Evolutionary conservation across 2,329 filamentous ascomycete genomes (phyloP), one percentile per base, ranked within the genome.

Genomic region (Monosporascus cannonballus): DNA sequence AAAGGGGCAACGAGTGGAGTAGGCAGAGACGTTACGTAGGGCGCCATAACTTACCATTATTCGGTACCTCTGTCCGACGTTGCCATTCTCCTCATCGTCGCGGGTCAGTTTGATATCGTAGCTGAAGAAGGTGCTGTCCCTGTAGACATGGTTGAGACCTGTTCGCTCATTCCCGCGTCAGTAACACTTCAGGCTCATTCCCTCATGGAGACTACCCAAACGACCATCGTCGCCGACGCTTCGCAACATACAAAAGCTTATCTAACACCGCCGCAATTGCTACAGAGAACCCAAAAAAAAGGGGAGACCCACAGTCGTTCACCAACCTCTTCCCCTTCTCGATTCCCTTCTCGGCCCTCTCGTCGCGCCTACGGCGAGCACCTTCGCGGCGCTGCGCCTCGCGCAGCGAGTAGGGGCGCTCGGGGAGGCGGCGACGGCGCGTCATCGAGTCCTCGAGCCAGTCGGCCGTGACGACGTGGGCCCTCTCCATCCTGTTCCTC

Each of bases 141-240:
- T 70, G 67, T 87, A 90, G 55, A 88, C 67, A 54, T 83, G 83
- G 62, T 84, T 82, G n/a, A 81, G 71, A 36, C 75, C 84, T 86
- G 53, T 14, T 34, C 4, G 30, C 30, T 34, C 20, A 3, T 14
- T 36, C 22, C 17, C 39, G 36, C 36, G n/a, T 48, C n/a, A 27
- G 38, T 20, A 39, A 22, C 17, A 15, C 6, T 39, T 30, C 15
- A n/a, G 6, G 11, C 20, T 48, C 52, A 22, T 38, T 51, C 7
- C 41, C 51, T 14, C 39, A 24, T 3, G 20, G 39, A 20, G 30
- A 34, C 30, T 14, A 34, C 30, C 11, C 30, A 34, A 14, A 34
- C 30, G 14, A 5, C 30, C 30, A 34, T 34, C 30, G 2, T 34
- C 11, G 30, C 30, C 11, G 11, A 34, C 30, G 30, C 4, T 34